phyloP scores from a whole-genome alignment of 2,329 filamentous ascomycete genomes.

The Lecanicillium sp. region DNA sequence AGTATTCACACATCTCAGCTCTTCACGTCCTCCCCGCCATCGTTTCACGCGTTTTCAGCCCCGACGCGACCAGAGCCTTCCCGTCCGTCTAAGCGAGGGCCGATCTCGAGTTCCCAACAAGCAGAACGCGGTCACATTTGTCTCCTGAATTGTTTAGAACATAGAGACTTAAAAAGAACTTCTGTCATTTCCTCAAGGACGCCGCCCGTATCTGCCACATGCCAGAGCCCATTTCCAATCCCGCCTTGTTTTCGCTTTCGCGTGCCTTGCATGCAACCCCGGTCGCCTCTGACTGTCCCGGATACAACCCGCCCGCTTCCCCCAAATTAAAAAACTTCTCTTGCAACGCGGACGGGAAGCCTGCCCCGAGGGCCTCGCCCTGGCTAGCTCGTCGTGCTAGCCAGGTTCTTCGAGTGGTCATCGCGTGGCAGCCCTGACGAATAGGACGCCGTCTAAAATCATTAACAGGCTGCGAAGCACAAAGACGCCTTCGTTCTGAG shows the following conservation, averaged over 20 bases:
- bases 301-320: constrained; percentile 1
- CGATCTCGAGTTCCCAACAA: no score
- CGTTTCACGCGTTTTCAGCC: no score
- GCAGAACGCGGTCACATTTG: no score
- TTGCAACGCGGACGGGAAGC: background rate
- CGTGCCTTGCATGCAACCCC: background rate
- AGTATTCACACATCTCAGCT: no score
- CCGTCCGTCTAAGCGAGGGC: no score
- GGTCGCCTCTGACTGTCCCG: background rate
- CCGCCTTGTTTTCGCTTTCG: background rate
- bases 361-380: background rate
- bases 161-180: no score
- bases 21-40: no score
- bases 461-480: background rate
- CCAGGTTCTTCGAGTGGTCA: background rate
- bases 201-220: no score
- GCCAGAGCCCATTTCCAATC: background rate
- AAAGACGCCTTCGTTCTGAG: no score
- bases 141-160: no score
- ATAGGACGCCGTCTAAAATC: background rate
- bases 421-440: constrained; percentile 5
- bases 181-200: no score
- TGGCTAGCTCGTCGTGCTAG: background rate
- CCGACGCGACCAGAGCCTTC: no score
- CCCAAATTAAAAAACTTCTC: constrained; percentile 9